Conservation (phyloP, 352 stramenopile genomes). For the Pelagophyceae sp. region DNA sequence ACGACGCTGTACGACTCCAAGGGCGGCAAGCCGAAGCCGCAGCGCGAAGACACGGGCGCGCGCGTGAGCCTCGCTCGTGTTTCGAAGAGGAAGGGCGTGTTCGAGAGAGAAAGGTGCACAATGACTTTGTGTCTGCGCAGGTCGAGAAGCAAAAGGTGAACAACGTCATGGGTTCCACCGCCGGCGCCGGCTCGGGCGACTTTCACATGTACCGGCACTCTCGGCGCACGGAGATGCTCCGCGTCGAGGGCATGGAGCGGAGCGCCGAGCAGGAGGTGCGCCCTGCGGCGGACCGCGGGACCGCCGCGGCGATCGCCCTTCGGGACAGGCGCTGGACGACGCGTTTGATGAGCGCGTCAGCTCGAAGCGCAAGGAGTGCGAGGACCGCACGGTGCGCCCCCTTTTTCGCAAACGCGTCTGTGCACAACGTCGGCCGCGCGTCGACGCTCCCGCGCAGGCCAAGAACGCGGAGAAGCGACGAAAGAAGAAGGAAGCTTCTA, state of each 20-base stretch:
- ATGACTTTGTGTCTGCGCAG: no score
- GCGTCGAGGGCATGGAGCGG: constrained; percentile 74
- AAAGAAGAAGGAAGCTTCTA: constrained; percentile 50
- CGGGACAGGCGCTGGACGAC: constrained; percentile 28
- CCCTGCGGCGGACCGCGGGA: not conserved
- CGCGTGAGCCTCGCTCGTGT: no score
- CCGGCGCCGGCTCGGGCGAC: constrained; percentile 82
- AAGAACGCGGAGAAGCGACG: constrained; percentile 43
- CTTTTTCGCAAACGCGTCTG: not conserved
- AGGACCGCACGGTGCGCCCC: not conserved
- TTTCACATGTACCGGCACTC: constrained; percentile 94
- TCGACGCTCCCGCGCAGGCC: not conserved
- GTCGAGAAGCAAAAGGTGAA: constrained; percentile 67
- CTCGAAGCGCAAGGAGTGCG: constrained; percentile 33
- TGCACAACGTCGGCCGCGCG: not conserved
- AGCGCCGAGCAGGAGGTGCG: constrained; percentile 49
- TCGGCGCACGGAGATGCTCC: constrained; percentile 76
- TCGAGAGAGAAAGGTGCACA: no score
- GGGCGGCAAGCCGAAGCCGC: no score
- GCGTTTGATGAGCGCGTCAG: constrained; percentile 36
- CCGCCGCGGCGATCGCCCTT: not conserved
- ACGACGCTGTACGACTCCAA: no score
- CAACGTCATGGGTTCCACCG: constrained; percentile 86
- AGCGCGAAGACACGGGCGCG: no score
- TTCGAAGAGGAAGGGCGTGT: no score